These are phyloP conservation scores for Vanderwaltozyma polyspora DNA, from an alignment of 805 yeast species.

Conservation along the genomic window DNA sequence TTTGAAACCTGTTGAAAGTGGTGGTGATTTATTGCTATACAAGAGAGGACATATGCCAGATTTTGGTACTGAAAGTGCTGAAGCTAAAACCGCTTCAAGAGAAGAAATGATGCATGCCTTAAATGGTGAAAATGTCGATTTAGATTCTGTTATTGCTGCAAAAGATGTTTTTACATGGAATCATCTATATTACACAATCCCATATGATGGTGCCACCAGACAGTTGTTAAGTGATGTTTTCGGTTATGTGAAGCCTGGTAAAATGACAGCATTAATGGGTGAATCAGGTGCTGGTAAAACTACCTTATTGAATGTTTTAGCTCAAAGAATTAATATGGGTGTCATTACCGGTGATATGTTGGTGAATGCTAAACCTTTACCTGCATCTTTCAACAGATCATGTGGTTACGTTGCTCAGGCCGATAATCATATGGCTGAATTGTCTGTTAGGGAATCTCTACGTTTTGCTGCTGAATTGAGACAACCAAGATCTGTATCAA, in stretches of 20 bases:
- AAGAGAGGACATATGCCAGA: slow-evolving; percentile 35
- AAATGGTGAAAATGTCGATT: slow-evolving; percentile 25
- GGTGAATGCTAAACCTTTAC: slow-evolving; percentile 55
- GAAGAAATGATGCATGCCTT: slow-evolving; percentile 30
- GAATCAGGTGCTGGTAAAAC: slow-evolving; percentile 85
- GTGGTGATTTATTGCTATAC: slow-evolving; percentile 33
- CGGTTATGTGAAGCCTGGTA: slow-evolving; percentile 75
- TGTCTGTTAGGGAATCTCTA: slow-evolving; percentile 67
- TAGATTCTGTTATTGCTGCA: slow-evolving; percentile 25
- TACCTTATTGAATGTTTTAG: slow-evolving; percentile 59
- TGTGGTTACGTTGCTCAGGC: slow-evolving; percentile 79
- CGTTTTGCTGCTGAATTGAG: slow-evolving; percentile 62
- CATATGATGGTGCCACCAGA: slow-evolving; percentile 49
- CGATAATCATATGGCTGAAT: slow-evolving; percentile 57
- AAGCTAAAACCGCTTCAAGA: slow-evolving; percentile 29
- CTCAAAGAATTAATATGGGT: slow-evolving; percentile 62
- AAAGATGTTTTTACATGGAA: slow-evolving; percentile 61
- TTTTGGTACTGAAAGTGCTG: slow-evolving; percentile 26
- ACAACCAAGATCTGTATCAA: slow-evolving; percentile 49
- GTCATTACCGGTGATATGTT: slow-evolving; percentile 60
- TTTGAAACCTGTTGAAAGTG: slow-evolving; percentile 28
- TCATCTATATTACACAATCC: slow-evolving; percentile 54
- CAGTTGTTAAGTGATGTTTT: slow-evolving; percentile 43
- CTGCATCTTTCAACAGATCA: slow-evolving; percentile 56
- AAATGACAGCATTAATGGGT: slow-evolving; percentile 75